A percentile compares a stretch with the other conserved stretches of the same genome.
These are phyloP conservation scores for Epichloe gansuensis DNA, from an alignment of 2,329 filamentous ascomycete genomes.

Conservation along the genomic window DNA sequence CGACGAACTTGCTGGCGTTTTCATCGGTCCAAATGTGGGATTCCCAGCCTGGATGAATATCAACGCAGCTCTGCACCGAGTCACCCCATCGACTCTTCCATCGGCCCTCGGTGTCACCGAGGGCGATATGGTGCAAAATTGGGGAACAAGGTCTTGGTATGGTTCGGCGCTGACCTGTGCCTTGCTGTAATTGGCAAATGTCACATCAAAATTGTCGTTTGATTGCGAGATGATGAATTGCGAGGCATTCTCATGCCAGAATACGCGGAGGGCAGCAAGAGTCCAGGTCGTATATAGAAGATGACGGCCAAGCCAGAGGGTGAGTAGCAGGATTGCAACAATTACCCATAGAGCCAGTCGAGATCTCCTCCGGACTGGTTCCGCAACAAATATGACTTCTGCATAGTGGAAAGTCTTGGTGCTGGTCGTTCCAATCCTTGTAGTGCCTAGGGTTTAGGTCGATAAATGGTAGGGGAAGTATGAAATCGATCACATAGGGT, in stretches of 20 bases:
- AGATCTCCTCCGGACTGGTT: slow-evolving; percentile 3
- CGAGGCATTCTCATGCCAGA: slow-evolving; percentile 14
- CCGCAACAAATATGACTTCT: slow-evolving; percentile 4
- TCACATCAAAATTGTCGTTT: slow-evolving; percentile 20
- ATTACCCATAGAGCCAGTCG: slow-evolving; percentile 5
- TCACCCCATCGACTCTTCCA: slow-evolving; percentile 16
- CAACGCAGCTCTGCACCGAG: slow-evolving; percentile 20
- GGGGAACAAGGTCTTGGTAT: slow-evolving; percentile 20
- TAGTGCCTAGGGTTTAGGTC: background rate
- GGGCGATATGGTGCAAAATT: slow-evolving; percentile 23
- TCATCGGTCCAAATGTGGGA: slow-evolving; percentile 13
- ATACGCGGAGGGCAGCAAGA: slow-evolving; percentile 16
- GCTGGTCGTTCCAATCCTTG: background rate
- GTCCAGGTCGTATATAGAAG: slow-evolving; percentile 16
- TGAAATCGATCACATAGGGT: background rate
- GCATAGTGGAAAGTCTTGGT: slow-evolving; percentile 1
- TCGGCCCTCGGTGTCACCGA: slow-evolving; percentile 14
- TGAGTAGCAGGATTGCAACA: slow-evolving; percentile 3
- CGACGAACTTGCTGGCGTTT: slow-evolving; percentile 9
- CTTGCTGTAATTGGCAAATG: slow-evolving; percentile 20
- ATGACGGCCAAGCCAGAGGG: slow-evolving; percentile 10
- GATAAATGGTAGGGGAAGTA: background rate
- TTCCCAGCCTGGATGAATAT: slow-evolving; percentile 23
- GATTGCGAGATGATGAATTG: slow-evolving; percentile 18
- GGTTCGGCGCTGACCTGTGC: slow-evolving; percentile 17